Conservation (phyloP, 2,329 filamentous ascomycete species). For the Aspergillus tamarii region DNA sequence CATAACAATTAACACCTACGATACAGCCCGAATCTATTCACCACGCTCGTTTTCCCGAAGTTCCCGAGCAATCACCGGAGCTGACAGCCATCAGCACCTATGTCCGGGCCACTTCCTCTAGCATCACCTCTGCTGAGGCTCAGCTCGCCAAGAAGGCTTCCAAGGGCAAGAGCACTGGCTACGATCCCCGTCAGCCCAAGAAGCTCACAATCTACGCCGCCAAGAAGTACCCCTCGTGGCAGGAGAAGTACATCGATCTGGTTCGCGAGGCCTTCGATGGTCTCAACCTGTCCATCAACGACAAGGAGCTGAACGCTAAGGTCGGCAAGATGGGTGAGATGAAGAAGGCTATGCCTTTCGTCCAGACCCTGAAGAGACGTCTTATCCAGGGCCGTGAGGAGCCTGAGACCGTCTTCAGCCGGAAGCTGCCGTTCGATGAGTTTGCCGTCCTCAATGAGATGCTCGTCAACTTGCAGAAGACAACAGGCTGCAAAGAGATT, state of each 20-base stretch:
- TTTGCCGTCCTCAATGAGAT: slow-evolving; percentile 74
- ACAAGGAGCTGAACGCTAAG: slow-evolving; percentile 77
- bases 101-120: slow-evolving; percentile 72
- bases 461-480: slow-evolving; percentile 76
- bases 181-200: slow-evolving; percentile 91
- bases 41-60: slow-evolving; percentile 73
- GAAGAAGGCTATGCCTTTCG: slow-evolving; percentile 98
- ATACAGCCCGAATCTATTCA: slow-evolving; percentile 71
- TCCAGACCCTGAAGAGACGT: slow-evolving; percentile 82
- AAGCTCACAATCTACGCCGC: slow-evolving; percentile 85
- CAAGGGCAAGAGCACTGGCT: slow-evolving; percentile 84
- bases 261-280: slow-evolving; percentile 72
- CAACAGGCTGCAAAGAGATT: slow-evolving; percentile 70
- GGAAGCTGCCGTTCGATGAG: slow-evolving; percentile 88
- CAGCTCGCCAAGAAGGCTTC: slow-evolving; percentile 77
- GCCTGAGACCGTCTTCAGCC: slow-evolving; percentile 71
- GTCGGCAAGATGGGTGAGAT: slow-evolving; percentile 78
- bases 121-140: slow-evolving; percentile 84
- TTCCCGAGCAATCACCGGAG: slow-evolving; percentile 65
- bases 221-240: slow-evolving; percentile 82
- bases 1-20: background rate
- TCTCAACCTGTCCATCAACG: slow-evolving; percentile 66
- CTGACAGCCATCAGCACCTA: slow-evolving; percentile 83
- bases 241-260: slow-evolving; percentile 84
- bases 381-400: slow-evolving; percentile 70